Evolutionary conservation across 129 eudicot genomes (phyloP).

Genomic region (Pseudognaphalium luteoalbum): DNA sequence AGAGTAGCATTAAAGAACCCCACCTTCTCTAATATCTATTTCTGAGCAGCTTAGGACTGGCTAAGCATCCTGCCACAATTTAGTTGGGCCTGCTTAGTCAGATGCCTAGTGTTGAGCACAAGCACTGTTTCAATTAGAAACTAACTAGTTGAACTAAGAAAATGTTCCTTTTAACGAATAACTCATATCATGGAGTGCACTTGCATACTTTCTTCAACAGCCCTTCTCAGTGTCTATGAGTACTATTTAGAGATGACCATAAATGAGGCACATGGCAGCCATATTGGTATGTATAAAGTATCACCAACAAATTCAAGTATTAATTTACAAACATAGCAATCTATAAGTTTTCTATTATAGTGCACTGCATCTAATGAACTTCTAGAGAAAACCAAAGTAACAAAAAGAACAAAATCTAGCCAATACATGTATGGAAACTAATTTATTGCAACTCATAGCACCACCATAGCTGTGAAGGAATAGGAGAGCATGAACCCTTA

Average conservation of each 20-base stretch:
- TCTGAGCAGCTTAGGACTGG: neutral
- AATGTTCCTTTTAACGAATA: neutral
- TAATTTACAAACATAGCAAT: too few species aligned
- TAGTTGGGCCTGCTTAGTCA: neutral
- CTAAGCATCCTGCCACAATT: neutral
- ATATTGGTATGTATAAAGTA: neutral
- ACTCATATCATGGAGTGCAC: neutral
- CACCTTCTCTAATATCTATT: constrained; percentile 1
- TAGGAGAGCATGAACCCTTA: neutral
- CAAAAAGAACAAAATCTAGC: neutral
- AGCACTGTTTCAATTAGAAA: neutral
- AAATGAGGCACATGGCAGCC: neutral
- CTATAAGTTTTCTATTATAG: too few species aligned
- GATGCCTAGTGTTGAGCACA: neutral
- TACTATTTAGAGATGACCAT: neutral
- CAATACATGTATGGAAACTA: neutral
- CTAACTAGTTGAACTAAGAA: neutral
- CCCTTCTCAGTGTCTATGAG: neutral
- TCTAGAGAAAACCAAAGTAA: neutral
- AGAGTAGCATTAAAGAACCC: constrained; percentile 6
- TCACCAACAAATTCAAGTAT: too few species aligned
- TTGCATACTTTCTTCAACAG: neutral
- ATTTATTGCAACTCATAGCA: neutral
- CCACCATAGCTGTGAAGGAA: neutral
- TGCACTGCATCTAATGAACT: neutral